A percentile compares a stretch with the other conserved stretches of the same genome.
phyloP scores from a whole-genome alignment of 2,329 filamentous ascomycete genomes.

The Davidsoniella eucalypti region DNA sequence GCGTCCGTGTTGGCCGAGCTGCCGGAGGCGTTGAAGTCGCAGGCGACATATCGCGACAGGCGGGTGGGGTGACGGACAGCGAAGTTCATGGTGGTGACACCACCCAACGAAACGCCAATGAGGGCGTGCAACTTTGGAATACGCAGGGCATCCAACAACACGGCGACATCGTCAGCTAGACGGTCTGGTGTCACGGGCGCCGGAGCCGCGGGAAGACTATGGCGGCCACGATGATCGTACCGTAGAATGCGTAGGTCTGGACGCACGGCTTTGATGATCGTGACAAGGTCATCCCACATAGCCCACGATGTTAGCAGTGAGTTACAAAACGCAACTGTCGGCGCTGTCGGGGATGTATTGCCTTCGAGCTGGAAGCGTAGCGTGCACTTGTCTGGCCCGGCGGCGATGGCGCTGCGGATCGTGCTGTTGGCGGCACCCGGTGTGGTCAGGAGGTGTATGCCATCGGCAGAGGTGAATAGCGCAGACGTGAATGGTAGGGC shows the following conservation, averaged over 20 bases:
- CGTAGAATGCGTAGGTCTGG: slow-evolving; percentile 57
- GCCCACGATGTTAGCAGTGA: slow-evolving; percentile 60
- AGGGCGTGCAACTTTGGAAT: slow-evolving; percentile 49
- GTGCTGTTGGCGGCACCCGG: slow-evolving; percentile 42
- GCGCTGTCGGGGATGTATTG: slow-evolving; percentile 46
- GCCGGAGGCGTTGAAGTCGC: slow-evolving; percentile 61
- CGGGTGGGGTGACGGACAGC: slow-evolving; percentile 48
- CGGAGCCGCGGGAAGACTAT: slow-evolving; percentile 29
- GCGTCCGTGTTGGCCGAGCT: slow-evolving; percentile 60
- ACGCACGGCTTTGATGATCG: slow-evolving; percentile 39
- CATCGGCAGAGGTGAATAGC: slow-evolving; percentile 33
- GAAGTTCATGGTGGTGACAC: slow-evolving; percentile 59
- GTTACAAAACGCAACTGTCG: slow-evolving; percentile 61
- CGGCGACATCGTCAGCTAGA: slow-evolving; percentile 49
- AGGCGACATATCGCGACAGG: slow-evolving; percentile 48
- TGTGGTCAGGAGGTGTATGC: slow-evolving; percentile 20
- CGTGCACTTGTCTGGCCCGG: slow-evolving; percentile 40
- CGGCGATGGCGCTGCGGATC: slow-evolving; percentile 40
- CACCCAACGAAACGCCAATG: slow-evolving; percentile 67
- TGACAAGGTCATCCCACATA: slow-evolving; percentile 68
- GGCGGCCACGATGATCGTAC: slow-evolving; percentile 60
- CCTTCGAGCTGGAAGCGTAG: slow-evolving; percentile 66
- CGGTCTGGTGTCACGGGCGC: slow-evolving; percentile 43
- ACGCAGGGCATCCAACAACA: slow-evolving; percentile 51
- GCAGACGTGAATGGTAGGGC: slow-evolving; percentile 28